Evolutionary conservation across 2,329 filamentous ascomycete species (phyloP).

Genomic region (Penicillium sclerotigenum): DNA sequence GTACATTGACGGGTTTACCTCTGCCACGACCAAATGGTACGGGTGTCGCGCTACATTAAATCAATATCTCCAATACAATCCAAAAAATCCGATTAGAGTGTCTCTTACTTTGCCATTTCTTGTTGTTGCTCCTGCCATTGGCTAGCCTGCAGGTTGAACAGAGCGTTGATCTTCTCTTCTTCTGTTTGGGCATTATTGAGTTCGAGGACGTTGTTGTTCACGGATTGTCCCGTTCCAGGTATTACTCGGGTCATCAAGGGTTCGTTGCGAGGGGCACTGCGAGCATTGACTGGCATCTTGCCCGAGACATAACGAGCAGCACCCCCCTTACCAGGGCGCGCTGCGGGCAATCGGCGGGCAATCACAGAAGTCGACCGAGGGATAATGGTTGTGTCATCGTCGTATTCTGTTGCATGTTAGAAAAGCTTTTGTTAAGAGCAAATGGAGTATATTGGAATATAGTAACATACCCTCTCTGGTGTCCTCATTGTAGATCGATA

Average conservation of each 20-base stretch:
- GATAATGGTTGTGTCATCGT: conserved; percentile 97
- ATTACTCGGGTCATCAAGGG: conserved; percentile 39
- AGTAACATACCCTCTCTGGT: conserved; percentile 72
- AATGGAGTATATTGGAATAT: conserved; percentile 14
- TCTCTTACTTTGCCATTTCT: conserved; percentile 74
- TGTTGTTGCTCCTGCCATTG: conserved; percentile 93
- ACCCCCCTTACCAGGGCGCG: conserved; percentile 79
- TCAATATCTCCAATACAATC: conserved; percentile 24
- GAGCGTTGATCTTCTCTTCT: conserved; percentile 87
- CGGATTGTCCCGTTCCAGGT: conserved; percentile 40
- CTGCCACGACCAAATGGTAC: conserved; percentile 42
- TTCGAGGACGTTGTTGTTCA: conserved; percentile 56
- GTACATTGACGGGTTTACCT: conserved; percentile 61
- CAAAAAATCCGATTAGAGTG: not conserved
- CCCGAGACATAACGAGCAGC: conserved; percentile 94
- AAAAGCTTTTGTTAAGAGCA: conserved; percentile 5
- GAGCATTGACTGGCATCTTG: conserved; percentile 87
- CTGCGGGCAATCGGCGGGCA: conserved; percentile 78
- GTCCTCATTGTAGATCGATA: conserved; percentile 91
- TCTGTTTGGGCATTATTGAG: conserved; percentile 82
- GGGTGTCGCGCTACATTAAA: conserved; percentile 43
- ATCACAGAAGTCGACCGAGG: conserved; percentile 92
- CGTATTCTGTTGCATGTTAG: conserved; percentile 66
- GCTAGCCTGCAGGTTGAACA: conserved; percentile 84
- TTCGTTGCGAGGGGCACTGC: conserved; percentile 70